phyloP scores from a whole-genome alignment of 257 asterid species.

The Nicotiana tomentosiformis region DNA sequence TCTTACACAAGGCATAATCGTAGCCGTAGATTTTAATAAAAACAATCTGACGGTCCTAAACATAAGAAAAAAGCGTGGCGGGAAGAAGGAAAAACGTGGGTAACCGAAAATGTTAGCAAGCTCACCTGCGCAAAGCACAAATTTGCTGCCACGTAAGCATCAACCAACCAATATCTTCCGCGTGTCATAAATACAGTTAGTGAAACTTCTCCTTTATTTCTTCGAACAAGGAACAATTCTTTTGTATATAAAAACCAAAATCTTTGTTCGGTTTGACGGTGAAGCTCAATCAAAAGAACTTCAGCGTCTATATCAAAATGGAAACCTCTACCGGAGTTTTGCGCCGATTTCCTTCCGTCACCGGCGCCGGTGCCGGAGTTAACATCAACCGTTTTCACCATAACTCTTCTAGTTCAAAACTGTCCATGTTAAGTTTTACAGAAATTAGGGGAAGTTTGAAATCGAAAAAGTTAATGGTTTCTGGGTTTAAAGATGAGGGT shows the following conservation, averaged over 20 bases:
- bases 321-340: neutral
- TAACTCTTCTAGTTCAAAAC: neutral
- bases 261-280: neutral
- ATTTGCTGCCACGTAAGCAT: neutral
- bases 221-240: neutral
- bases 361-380: neutral
- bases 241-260: neutral
- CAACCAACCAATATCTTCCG: conserved; percentile 24
- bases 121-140: conserved; percentile 15
- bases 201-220: neutral
- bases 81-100: conserved; percentile 31
- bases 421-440: neutral
- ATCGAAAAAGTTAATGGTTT: neutral
- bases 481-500: conserved; percentile 42
- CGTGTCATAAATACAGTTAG: conserved; percentile 17
- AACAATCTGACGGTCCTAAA: conserved; percentile 2
- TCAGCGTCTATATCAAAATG: neutral
- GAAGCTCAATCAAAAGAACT: neutral
- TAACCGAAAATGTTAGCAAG: conserved; percentile 19
- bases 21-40: neutral
- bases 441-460: neutral
- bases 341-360: neutral
- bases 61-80: conserved; percentile 18
- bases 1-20: neutral
- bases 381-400: neutral